These are phyloP conservation scores for Neofusicoccum laricinum DNA, from an alignment of 2,329 filamentous ascomycete genomes.

Conservation along the genomic window DNA sequence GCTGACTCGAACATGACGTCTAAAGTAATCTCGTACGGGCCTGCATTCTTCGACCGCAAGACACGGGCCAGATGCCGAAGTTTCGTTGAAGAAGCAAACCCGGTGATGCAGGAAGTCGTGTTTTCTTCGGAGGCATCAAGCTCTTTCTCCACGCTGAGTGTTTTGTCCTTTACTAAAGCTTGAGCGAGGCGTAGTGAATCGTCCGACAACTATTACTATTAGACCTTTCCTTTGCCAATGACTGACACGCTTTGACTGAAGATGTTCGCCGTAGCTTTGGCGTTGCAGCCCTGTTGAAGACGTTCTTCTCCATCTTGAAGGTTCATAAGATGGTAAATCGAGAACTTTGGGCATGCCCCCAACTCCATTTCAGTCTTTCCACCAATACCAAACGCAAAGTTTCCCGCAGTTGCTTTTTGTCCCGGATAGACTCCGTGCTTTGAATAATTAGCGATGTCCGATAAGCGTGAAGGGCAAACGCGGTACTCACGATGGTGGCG, in stretches of 20 bases:
- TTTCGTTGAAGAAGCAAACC: background rate
- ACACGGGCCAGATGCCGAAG: constrained; percentile 23
- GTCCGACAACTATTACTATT: background rate
- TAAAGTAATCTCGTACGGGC: constrained; percentile 52
- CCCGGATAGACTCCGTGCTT: constrained; percentile 49
- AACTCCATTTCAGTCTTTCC: constrained; percentile 35
- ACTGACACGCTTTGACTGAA: background rate
- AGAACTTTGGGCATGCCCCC: constrained; percentile 45
- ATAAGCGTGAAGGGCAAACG: background rate
- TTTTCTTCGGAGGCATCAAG: too few relatives aligned
- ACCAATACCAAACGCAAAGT: constrained; percentile 48
- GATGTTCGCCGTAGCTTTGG: background rate
- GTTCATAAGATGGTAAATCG: constrained; percentile 51
- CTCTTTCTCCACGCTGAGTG: background rate
- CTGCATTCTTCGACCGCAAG: constrained; percentile 51
- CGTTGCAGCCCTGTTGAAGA: background rate
- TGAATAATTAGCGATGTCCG: constrained; percentile 11
- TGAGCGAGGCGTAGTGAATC: background rate
- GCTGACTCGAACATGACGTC: constrained; percentile 47
- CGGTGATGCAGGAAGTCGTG: background rate
- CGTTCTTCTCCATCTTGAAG: constrained; percentile 28
- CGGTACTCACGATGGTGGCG: constrained; percentile 18
- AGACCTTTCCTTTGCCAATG: background rate
- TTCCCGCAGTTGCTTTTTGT: constrained; percentile 54
- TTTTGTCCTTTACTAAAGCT: too few relatives aligned